Base-by-base conservation (phyloP, 257 asterid species). In the Schizonepeta tenuifolia region DNA sequence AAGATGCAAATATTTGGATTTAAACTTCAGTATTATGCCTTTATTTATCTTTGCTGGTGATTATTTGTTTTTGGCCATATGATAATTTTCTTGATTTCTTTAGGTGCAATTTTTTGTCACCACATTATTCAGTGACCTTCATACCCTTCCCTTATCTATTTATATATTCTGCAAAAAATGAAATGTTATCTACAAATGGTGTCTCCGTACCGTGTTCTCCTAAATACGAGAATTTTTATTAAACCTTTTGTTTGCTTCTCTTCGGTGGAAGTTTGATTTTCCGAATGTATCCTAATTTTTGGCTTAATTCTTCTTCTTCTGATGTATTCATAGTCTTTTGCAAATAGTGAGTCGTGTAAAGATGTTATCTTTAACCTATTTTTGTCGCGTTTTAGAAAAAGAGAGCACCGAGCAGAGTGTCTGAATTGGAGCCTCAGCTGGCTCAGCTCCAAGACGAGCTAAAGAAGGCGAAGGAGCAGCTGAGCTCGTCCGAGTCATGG, bases 361-460 rank as follows among this genome's bases (percentile, higher is more conserved):
- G 31, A 41, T 65, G 22, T 62, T 66, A 22, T 10, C 43, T 62
- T 59, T 43, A 18, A 70, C 65, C 12, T 17, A 10, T 46, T 2
- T 15, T 59, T 70, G 26, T 18, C 46, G 54, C 51, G 18, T 50
- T 13, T 17, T 86, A 95, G 98, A 88, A 88, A 86, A 92, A 85
- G 78, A 83, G 43, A 65, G 57, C 21, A 15, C 71, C 88, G 22
- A 69, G 72, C 74, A 76, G 81, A 69, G 76, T 75, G 13, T 41
- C 86, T 24, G 97, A 90, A 76, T 21, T 95, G 70, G 99, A 95
- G 79, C 26, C 86, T 38, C 94, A 90, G 83, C 80, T 87, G 44
- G 75, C 84, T 55, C 88, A 83, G 71, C 96, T 95, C 67, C 90
- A 84, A 75, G 97, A 85, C 60, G 97, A 95, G 55, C 83, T 95